phyloP scores from a whole-genome alignment of 208 protist genomes.

The Trypanosoma rangeli region DNA sequence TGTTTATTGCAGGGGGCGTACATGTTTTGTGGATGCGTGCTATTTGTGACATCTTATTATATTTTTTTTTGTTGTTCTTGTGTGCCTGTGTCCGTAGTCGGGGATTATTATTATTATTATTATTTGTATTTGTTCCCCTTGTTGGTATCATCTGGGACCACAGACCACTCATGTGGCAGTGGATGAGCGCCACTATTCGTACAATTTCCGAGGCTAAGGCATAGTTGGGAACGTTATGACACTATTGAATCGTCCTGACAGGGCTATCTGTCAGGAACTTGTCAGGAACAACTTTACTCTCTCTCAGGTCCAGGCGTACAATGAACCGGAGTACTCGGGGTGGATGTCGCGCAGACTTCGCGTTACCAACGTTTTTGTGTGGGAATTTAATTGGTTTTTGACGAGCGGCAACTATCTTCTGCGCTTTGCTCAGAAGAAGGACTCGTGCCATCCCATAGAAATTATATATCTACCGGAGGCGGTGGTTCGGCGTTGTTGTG shows the following conservation, averaged over 20 bases:
- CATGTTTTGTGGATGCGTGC: too few relatives aligned
- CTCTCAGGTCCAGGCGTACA: constrained; percentile 1
- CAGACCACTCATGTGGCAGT: too few relatives aligned
- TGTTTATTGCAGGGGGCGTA: too few relatives aligned
- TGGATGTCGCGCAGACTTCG: constrained; percentile 12
- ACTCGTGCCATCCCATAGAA: constrained; percentile 8
- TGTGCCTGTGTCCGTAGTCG: too few relatives aligned
- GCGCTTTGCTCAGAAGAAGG: constrained; percentile 7
- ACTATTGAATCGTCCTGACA: constrained; percentile 8
- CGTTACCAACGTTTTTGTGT: constrained; percentile 8
- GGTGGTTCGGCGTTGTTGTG: constrained; percentile 7
- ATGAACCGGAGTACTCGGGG: constrained; percentile 16
- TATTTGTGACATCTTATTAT: too few relatives aligned
- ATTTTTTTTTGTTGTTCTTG: too few relatives aligned
- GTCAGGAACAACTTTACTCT: constrained; percentile 1
- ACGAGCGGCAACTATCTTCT: constrained; percentile 20
- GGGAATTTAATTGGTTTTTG: constrained; percentile 23
- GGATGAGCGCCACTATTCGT: background rate
- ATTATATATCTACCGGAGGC: constrained; percentile 16
- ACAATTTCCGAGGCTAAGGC: background rate
- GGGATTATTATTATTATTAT: too few relatives aligned
- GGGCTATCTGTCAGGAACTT: background rate
- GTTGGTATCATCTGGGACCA: too few relatives aligned
- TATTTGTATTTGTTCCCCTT: too few relatives aligned
- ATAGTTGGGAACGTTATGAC: background rate